These are phyloP conservation scores for Gomphus sp. DNA, from an alignment of 1,284 basidiomycete species.

Conservation along the genomic window DNA sequence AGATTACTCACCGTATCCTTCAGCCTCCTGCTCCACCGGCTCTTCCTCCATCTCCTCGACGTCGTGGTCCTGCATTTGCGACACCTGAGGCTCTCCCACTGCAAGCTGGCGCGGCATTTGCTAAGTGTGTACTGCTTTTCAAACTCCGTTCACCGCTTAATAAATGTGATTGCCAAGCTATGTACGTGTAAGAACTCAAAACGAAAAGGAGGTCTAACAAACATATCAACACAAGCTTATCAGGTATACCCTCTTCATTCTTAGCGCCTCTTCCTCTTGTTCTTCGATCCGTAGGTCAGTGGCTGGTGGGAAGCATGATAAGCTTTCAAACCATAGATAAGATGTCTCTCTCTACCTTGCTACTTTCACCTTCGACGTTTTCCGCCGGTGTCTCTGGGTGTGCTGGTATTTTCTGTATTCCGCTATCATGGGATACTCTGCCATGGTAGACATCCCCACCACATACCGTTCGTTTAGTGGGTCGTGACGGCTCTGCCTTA, in stretches of 20 bases:
- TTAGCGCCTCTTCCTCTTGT: slow-evolving; percentile 3
- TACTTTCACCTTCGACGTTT: neutral
- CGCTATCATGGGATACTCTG: neutral
- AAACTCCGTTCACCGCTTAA: slow-evolving; percentile 3
- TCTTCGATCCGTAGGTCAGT: neutral
- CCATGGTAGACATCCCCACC: neutral
- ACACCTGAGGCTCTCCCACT: slow-evolving; percentile 8
- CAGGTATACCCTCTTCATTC: neutral
- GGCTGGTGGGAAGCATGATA: neutral
- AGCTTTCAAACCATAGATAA: neutral
- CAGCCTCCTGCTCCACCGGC: slow-evolving; percentile 14
- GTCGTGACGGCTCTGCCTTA: neutral
- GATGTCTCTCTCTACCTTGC: neutral
- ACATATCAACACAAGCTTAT: neutral
- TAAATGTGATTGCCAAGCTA: neutral
- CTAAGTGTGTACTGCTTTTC: neutral
- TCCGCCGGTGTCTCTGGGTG: neutral
- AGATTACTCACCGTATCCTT: slow-evolving; percentile 13
- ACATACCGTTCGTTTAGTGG: slow-evolving; percentile 1
- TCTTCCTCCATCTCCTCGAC: slow-evolving; percentile 15
- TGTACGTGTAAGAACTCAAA: neutral
- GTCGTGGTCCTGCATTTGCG: slow-evolving; percentile 12
- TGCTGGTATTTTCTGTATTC: neutral
- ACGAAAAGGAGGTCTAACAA: neutral
- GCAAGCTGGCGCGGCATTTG: slow-evolving; percentile 8